Evolutionary conservation across 495 filamentous ascomycete genomes (phyloP), one percentile per base, ranked within the genome.

Genomic region (Penicillium psychrofluorescens): DNA sequence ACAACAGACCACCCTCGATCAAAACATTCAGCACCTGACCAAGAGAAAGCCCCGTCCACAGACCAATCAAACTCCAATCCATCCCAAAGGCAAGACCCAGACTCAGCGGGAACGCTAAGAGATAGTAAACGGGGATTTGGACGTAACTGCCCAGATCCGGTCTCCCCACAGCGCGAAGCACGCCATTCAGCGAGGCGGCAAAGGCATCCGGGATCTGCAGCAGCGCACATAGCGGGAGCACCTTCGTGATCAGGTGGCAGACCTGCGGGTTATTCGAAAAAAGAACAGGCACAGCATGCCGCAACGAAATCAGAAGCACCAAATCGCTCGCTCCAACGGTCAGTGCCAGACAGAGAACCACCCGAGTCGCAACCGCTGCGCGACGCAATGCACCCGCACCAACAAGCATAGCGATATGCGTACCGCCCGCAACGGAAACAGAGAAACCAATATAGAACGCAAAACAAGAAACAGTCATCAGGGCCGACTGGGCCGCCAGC

Each of bases 381-480:
- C 57, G 52, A 4, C 46, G 14, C n/a, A 60, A 27, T 2, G 59
- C 44, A 0, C 63, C 67, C 2, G 67, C 61, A 10, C 81, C 81
- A 32, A 85, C 74, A n/a, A 84, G 58, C 41, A 84, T 82, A 4
- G 80, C 81, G 9, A 85, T 63, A 3, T 80, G 70, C 6, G 81
- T 85, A n/a, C 75, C 80, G 14, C 71, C 70, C 7, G 77, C 81
- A 40, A 85, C 75, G 8, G 75, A 76, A 31, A 83, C 58, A 6
- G 81, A 74, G 51, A 84, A 84, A 4, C 78, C 71, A 29, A 84
- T 66, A 49, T 81, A 77, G 55, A 77, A 84, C 6, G 72, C 76
- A 4, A 79, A 68, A 30, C 68, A 65, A 8, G 74, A 69, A 8
- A 79, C 56, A 0, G 78, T 80, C 11, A 71, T 64, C 2, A 84